Conservation (phyloP, 306 rosid genomes). For the Ochetophila trinervis region DNA sequence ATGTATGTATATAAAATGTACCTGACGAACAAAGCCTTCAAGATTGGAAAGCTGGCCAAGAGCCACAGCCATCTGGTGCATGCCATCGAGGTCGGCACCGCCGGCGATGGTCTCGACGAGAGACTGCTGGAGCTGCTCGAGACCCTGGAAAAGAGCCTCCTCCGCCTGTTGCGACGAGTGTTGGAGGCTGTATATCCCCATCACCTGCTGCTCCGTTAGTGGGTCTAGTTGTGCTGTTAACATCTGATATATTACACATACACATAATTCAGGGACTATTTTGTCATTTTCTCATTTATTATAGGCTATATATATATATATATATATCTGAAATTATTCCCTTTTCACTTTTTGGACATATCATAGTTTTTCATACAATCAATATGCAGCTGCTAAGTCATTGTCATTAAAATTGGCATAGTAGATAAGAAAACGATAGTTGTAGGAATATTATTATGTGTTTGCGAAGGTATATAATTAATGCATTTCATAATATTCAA, state of each 20-base stretch:
- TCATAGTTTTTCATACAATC: no score
- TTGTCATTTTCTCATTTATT: no score
- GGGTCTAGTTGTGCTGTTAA: slow-evolving; percentile 73
- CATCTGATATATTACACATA: slow-evolving; percentile 37
- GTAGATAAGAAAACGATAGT: no score
- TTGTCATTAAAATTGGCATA: no score
- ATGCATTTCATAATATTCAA: no score
- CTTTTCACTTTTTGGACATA: no score
- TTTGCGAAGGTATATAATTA: no score
- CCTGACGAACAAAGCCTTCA: slow-evolving; percentile 88
- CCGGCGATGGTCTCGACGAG: slow-evolving; percentile 66
- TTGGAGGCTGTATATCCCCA: slow-evolving; percentile 57
- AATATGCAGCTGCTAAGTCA: no score
- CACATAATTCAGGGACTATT: background rate
- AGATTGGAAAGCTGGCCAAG: slow-evolving; percentile 66
- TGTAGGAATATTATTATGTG: no score
- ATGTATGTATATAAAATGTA: no score
- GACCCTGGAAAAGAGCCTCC: slow-evolving; percentile 84
- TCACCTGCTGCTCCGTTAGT: slow-evolving; percentile 71
- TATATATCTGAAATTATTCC: no score
- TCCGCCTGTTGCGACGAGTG: slow-evolving; percentile 76
- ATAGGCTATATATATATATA: no score
- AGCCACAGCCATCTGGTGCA: slow-evolving; percentile 84
- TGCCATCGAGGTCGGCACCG: slow-evolving; percentile 45
- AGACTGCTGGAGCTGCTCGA: slow-evolving; percentile 81